Evolutionary conservation across 176 grass and related monocot species (phyloP).

Genomic region (Ananas comosus): DNA sequence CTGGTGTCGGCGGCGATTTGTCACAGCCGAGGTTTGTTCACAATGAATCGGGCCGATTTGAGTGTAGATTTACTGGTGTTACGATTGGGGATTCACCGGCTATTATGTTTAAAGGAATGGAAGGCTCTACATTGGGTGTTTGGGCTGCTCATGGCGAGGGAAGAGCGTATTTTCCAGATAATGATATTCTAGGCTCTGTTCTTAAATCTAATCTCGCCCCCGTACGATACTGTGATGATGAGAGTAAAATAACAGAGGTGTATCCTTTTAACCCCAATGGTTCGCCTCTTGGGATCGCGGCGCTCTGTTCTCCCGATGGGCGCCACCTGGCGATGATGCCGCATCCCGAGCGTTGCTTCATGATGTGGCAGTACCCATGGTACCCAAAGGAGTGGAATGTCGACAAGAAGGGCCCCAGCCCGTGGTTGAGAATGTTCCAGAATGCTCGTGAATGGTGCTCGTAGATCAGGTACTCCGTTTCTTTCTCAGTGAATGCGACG

Average conservation of each 20-base stretch:
- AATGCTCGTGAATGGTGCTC: constrained; percentile 82
- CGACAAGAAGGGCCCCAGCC: constrained; percentile 67
- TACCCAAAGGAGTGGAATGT: constrained; percentile 79
- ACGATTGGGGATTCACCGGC: constrained; percentile 51
- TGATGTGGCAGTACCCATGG: constrained; percentile 99
- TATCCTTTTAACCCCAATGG: constrained; percentile 98
- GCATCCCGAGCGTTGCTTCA: constrained; percentile 85
- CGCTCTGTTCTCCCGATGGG: constrained; percentile 80
- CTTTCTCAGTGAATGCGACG: too few relatives aligned
- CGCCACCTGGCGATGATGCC: constrained; percentile 95
- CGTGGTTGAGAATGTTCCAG: constrained; percentile 86
- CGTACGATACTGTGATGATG: constrained; percentile 65
- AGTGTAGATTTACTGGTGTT: constrained; percentile 75
- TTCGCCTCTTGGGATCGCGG: constrained; percentile 72
- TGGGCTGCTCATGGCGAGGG: constrained; percentile 83
- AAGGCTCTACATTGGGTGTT: constrained; percentile 70
- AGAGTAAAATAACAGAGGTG: constrained; percentile 49
- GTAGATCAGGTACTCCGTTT: constrained; percentile 23
- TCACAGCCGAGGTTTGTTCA: constrained; percentile 93
- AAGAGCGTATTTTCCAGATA: constrained; percentile 71
- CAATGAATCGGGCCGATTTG: constrained; percentile 80
- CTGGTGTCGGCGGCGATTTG: constrained; percentile 50
- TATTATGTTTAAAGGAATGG: constrained; percentile 93
- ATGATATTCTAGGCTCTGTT: constrained; percentile 36
- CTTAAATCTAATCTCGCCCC: constrained; percentile 56